Conservation (phyloP, 2,329 filamentous ascomycete species). For the Pseudogymnoascus sp. region DNA sequence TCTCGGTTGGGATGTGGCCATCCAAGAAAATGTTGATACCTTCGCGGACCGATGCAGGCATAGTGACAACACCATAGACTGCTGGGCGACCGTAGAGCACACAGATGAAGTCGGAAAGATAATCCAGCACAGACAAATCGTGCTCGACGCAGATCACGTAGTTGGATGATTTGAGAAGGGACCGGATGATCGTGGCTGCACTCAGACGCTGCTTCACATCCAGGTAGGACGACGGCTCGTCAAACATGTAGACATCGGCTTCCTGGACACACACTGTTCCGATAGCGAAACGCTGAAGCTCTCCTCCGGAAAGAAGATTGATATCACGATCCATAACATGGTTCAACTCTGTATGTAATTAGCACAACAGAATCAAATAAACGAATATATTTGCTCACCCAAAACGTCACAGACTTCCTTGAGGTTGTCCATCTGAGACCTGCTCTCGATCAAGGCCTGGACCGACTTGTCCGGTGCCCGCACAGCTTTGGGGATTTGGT, state of each 20-base stretch:
- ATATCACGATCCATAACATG: conserved; percentile 92
- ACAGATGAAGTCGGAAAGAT: conserved; percentile 97
- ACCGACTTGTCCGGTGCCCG: conserved; percentile 75
- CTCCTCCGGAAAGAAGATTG: conserved; percentile 84
- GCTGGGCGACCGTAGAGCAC: conserved; percentile 93
- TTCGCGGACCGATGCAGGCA: conserved; percentile 92
- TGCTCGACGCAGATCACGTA: conserved; percentile 99
- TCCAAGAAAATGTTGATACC: conserved; percentile 99
- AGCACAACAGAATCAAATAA: not conserved
- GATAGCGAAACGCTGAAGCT: conserved; percentile 96
- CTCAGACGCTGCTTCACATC: conserved; percentile 98
- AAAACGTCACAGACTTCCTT: conserved; percentile 76
- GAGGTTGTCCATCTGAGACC: conserved; percentile 69
- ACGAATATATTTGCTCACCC: conserved; percentile 33
- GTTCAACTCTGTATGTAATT: conserved; percentile 55
- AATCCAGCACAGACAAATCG: conserved; percentile 96
- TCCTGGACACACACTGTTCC: conserved; percentile 92
- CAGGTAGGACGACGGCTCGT: conserved; percentile 96
- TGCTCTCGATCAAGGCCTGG: conserved; percentile 65
- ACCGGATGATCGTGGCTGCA: conserved; percentile 86
- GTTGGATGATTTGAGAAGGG: conserved; percentile 77
- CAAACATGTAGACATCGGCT: conserved; percentile 99
- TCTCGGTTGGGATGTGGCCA: conserved; percentile 95
- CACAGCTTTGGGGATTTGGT: conserved; percentile 92
- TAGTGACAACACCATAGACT: conserved; percentile 93